Evolutionary conservation across 139 green algal species (phyloP).

Genomic region (Desmodesmus armatus): DNA sequence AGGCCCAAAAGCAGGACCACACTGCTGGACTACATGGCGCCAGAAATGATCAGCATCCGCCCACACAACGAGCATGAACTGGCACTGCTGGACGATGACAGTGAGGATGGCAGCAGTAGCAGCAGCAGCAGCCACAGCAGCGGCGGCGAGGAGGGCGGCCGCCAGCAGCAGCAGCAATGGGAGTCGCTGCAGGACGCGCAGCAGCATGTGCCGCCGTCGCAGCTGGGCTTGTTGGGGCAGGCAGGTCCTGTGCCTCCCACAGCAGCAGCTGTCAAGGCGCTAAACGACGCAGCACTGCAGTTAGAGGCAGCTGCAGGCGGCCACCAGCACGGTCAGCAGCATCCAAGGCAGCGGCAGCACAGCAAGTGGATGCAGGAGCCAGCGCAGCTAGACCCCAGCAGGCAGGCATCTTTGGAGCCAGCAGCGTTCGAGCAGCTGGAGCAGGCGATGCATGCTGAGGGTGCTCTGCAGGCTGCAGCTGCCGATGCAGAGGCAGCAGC

Average conservation of each 20-base stretch:
- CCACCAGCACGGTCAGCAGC: neutral
- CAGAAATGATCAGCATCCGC: conserved; percentile 60
- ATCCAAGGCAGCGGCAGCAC: conserved; percentile 14
- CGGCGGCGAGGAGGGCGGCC: neutral
- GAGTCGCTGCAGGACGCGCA: neutral
- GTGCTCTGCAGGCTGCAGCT: neutral
- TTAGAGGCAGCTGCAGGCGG: conserved; percentile 17
- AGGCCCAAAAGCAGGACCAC: conserved; percentile 31
- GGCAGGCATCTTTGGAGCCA: neutral
- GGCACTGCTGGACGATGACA: conserved; percentile 16
- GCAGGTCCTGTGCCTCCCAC: neutral
- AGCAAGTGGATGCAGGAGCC: neutral
- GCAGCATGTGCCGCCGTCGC: neutral
- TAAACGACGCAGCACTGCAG: neutral
- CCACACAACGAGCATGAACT: conserved; percentile 46
- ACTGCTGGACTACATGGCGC: conserved; percentile 70
- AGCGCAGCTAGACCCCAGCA: neutral
- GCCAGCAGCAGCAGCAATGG: neutral
- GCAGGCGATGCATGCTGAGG: neutral
- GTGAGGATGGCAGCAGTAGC: neutral
- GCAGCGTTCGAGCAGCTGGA: neutral
- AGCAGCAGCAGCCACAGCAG: neutral
- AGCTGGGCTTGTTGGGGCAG: neutral
- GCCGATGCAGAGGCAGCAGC: conserved; percentile 5
- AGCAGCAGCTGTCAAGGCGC: neutral